A percentile compares a stretch with the other conserved stretches of the same genome.
phyloP scores from a whole-genome alignment of 495 filamentous ascomycete genomes.

The Aspergillus homomorphus region DNA sequence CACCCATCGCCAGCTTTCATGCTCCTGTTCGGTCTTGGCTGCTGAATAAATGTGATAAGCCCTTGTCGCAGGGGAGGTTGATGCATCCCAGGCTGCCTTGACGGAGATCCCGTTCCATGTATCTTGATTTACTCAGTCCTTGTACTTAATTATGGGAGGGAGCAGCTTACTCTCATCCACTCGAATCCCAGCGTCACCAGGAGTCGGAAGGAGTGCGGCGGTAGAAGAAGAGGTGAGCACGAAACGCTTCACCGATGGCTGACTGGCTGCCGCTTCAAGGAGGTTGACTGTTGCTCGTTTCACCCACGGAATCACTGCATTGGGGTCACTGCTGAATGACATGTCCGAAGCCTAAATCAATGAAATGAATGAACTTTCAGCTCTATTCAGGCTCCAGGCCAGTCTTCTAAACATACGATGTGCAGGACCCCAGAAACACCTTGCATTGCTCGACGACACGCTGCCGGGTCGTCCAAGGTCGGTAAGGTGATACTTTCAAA shows the following conservation, averaged over 20 bases:
- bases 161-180: background rate
- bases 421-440: slow-evolving; percentile 38
- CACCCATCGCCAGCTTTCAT: slow-evolving; percentile 50
- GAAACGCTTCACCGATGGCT: slow-evolving; percentile 45
- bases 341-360: slow-evolving; percentile 30
- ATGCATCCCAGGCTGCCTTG: slow-evolving; percentile 36
- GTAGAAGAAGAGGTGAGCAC: slow-evolving; percentile 52
- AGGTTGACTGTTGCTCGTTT: slow-evolving; percentile 37
- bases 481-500: slow-evolving; percentile 38
- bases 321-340: slow-evolving; percentile 35
- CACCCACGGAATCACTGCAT: slow-evolving; percentile 41
- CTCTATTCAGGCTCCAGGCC: background rate
- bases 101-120: slow-evolving; percentile 49
- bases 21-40: slow-evolving; percentile 54
- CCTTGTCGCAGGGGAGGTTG: slow-evolving; percentile 8
- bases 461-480: slow-evolving; percentile 34
- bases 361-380: background rate
- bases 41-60: slow-evolving; percentile 49
- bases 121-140: slow-evolving; percentile 15
- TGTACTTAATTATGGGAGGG: background rate
- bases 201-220: slow-evolving; percentile 30
- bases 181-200: background rate
- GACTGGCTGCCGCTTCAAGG: slow-evolving; percentile 42
- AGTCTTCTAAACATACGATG: slow-evolving; percentile 11
- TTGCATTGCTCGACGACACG: slow-evolving; percentile 24